These are phyloP conservation scores for Zoysia japonica DNA, from an alignment of 176 grass and related monocot genomes.

Conservation along the genomic window DNA sequence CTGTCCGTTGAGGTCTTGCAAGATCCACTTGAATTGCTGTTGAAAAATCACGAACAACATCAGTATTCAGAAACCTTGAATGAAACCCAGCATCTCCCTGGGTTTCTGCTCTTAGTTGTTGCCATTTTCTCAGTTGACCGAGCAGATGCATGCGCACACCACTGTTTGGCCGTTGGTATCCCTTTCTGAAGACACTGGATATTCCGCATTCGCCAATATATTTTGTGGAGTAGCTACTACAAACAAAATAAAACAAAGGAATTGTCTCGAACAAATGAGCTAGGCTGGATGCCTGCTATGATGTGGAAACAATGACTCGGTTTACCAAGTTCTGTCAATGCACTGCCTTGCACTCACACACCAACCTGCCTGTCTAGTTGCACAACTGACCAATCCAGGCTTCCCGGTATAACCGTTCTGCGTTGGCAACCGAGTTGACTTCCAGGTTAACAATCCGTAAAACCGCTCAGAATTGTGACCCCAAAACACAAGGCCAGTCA, in stretches of 20 bases:
- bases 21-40: background rate
- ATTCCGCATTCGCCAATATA: background rate
- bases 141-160: background rate
- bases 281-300: background rate
- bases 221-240: no score
- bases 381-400: background rate
- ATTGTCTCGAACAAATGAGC: background rate
- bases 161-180: background rate
- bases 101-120: background rate
- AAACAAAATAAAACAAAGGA: background rate
- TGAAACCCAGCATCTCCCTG: no score
- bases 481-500: slow-evolving; percentile 7
- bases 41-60: no score
- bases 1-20: no score
- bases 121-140: slow-evolving; percentile 22
- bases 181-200: background rate
- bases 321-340: no score
- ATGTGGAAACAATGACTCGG: no score
- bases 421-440: background rate
- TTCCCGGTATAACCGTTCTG: background rate
- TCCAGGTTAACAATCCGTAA: background rate
- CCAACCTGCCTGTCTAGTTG: no score
- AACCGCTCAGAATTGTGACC: background rate
- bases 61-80: no score
- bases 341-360: no score